These are phyloP conservation scores for Cystobasidium slooffiae DNA, from an alignment of 1,284 basidiomycete genomes.

Conservation along the genomic window DNA sequence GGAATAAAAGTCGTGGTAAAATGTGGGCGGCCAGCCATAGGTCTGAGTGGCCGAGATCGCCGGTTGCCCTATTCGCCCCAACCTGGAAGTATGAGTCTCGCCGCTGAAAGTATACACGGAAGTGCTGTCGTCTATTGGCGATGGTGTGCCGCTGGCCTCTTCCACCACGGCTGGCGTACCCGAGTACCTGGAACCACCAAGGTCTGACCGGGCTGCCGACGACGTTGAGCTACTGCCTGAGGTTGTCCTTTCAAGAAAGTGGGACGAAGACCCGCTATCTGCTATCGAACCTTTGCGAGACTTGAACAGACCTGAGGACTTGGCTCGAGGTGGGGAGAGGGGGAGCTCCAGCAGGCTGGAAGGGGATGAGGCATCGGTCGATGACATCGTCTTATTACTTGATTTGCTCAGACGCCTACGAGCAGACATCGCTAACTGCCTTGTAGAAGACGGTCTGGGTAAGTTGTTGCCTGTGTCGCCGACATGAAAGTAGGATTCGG, in stretches of 20 bases:
- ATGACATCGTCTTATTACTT: not conserved
- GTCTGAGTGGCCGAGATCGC: slow-evolving; percentile 18
- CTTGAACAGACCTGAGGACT: not conserved
- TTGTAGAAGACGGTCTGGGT: not conserved
- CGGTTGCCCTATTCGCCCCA: not conserved
- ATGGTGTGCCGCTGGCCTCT: not conserved
- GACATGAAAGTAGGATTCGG: slow-evolving; percentile 11
- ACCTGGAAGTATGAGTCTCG: not conserved
- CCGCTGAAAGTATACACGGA: not conserved
- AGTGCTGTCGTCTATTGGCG: not conserved
- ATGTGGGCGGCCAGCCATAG: slow-evolving; percentile 70
- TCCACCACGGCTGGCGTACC: not conserved
- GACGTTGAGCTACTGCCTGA: slow-evolving; percentile 3
- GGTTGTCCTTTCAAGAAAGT: slow-evolving; percentile 9
- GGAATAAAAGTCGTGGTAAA: slow-evolving; percentile 87
- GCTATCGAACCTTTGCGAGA: not conserved
- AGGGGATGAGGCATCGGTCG: slow-evolving; percentile 3
- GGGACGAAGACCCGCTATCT: not conserved
- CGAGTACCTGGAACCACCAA: not conserved
- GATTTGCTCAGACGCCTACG: slow-evolving; percentile 20
- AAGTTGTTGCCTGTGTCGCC: not conserved
- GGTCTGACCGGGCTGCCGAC: not conserved
- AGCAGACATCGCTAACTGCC: not conserved
- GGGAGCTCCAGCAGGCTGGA: slow-evolving; percentile 8
- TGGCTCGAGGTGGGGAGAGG: not conserved